Evolutionary conservation across 495 filamentous ascomycete species (phyloP).

Genomic region (Aspergillus baeticus): DNA sequence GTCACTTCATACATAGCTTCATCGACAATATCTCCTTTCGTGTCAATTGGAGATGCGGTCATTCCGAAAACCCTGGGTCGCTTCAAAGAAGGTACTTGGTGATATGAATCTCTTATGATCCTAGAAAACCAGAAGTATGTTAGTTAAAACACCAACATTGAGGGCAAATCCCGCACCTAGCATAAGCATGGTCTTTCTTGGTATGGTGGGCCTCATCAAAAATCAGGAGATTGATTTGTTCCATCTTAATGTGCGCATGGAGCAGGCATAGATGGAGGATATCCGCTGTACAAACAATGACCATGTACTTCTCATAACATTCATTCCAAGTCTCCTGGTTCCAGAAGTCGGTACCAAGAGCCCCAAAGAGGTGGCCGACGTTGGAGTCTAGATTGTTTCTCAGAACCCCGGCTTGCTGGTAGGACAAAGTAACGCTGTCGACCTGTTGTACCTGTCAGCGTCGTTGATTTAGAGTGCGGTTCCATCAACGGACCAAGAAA

Average conservation of each 20-base stretch:
- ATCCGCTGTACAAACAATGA: conserved; percentile 91
- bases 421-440: conserved; percentile 86
- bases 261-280: conserved; percentile 77
- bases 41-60: conserved; percentile 97
- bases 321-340: conserved; percentile 66
- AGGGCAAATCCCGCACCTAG: conserved; percentile 44
- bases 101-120: conserved; percentile 87
- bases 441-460: conserved; percentile 46
- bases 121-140: conserved; percentile 30
- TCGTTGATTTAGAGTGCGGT: neutral
- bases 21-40: conserved; percentile 64
- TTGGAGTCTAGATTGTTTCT: conserved; percentile 80
- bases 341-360: conserved; percentile 67
- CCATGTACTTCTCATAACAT: conserved; percentile 69
- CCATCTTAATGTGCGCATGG: conserved; percentile 77
- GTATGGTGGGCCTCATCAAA: conserved; percentile 98
- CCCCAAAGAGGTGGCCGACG: conserved; percentile 76
- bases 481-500: conserved; percentile 61
- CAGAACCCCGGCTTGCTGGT: conserved; percentile 84
- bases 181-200: conserved; percentile 92
- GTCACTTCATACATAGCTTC: conserved; percentile 57
- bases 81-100: conserved; percentile 38
- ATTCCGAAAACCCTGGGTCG: conserved; percentile 89
- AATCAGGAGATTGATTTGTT: conserved; percentile 83
- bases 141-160: neutral